These are phyloP conservation scores for Trichosanthes truncata DNA, from an alignment of 306 rosid species.

Conservation along the genomic window DNA sequence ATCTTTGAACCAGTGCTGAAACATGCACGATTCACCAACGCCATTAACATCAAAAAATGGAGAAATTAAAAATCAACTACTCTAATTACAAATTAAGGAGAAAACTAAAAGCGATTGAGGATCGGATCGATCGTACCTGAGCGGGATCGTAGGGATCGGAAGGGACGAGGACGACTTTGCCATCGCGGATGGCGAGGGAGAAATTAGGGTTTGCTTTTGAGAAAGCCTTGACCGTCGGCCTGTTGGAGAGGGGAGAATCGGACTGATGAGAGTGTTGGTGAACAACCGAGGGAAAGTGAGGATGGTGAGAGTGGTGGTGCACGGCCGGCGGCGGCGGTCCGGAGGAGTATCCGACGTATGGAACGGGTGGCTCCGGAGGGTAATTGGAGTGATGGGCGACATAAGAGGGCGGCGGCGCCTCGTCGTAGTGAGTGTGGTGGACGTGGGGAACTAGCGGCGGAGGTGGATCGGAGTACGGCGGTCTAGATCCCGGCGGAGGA, in stretches of 20 bases:
- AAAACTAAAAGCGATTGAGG: background rate
- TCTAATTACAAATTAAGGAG: background rate
- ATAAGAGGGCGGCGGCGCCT: slow-evolving; percentile 10
- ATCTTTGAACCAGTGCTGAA: slow-evolving; percentile 87
- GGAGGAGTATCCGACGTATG: slow-evolving; percentile 16
- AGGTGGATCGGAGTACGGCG: slow-evolving; percentile 19
- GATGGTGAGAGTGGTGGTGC: slow-evolving; percentile 25
- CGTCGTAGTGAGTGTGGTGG: background rate
- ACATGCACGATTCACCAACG: background rate
- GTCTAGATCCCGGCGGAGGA: slow-evolving; percentile 23
- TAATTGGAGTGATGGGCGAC: slow-evolving; percentile 1
- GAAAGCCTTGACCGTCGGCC: slow-evolving; percentile 34
- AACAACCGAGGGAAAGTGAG: background rate
- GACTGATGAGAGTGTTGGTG: slow-evolving; percentile 21
- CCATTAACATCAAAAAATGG: background rate
- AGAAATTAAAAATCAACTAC: background rate
- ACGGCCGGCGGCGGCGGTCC: slow-evolving; percentile 15
- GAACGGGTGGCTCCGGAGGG: slow-evolving; percentile 4
- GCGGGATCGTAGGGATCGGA: slow-evolving; percentile 36
- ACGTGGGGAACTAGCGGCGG: slow-evolving; percentile 4
- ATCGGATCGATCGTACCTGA: slow-evolving; percentile 27
- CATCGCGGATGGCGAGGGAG: slow-evolving; percentile 45
- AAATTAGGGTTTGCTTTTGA: slow-evolving; percentile 43
- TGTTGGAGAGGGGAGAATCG: slow-evolving; percentile 12
- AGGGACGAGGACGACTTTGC: slow-evolving; percentile 41